Conservation (phyloP, 768 basidiomycete species). For the Pleurotus cornucopiae region DNA sequence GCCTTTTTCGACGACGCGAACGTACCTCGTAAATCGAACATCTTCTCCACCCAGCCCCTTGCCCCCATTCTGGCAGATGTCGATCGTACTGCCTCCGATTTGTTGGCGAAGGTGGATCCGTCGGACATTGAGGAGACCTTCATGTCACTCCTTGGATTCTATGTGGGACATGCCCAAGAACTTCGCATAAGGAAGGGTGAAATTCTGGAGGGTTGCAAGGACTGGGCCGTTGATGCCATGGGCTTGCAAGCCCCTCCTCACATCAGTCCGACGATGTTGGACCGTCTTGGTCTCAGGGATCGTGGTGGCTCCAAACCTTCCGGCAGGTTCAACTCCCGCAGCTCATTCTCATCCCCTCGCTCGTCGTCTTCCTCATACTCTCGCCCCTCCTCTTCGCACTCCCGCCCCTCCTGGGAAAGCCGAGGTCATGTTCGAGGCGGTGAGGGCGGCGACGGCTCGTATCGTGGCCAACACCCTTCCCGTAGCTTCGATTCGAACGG, state of each 20-base stretch:
- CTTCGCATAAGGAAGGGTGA: conserved; percentile 39
- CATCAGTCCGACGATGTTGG: conserved; percentile 45
- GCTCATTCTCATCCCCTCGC: too few relatives aligned
- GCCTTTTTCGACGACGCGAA: conserved; percentile 23
- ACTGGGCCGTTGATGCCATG: conserved; percentile 55
- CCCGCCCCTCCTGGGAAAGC: too few relatives aligned
- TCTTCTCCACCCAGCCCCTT: conserved; percentile 14
- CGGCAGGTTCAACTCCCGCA: too few relatives aligned
- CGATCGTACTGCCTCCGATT: conserved; percentile 21
- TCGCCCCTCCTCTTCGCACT: too few relatives aligned
- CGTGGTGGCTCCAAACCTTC: background rate
- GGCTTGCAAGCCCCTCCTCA: conserved; percentile 50
- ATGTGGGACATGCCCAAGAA: conserved; percentile 45
- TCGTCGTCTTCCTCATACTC: too few relatives aligned
- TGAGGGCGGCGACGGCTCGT: too few relatives aligned
- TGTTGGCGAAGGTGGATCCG: conserved; percentile 36
- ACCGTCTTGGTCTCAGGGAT: conserved; percentile 30
- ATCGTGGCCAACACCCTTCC: too few relatives aligned
- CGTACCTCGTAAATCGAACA: background rate
- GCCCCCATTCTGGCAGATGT: conserved; percentile 21
- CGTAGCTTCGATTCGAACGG: too few relatives aligned
- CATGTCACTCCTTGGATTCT: conserved; percentile 69
- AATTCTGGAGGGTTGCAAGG: conserved; percentile 53
- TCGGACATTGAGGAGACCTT: conserved; percentile 58
- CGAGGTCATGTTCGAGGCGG: too few relatives aligned